Base-by-base conservation (phyloP, 768 basidiomycete genomes). In the Dioszegia hungarica region DNA sequence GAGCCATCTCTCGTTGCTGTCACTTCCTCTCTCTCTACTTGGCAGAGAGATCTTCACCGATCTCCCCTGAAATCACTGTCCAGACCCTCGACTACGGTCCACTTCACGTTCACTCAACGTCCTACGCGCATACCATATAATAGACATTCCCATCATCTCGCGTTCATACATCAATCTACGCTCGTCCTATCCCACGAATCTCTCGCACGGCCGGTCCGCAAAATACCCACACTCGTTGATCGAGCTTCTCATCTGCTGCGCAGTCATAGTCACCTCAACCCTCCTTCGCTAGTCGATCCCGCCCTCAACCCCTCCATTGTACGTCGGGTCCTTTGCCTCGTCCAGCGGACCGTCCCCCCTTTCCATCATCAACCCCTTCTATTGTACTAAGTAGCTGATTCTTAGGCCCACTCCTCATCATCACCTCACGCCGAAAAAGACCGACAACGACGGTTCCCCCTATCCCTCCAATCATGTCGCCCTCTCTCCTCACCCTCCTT, bases 401-500 rank as follows among this genome's bases (percentile, higher is more conserved):
- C 14, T 29, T 27, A 29, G 27, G n/a, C n/a, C n/a, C n/a, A n/a
- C n/a, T n/a, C 14, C 19, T 34, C 17, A 19, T 28, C 31, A 20
- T 29, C 41, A 10, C 19, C 12, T 28, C 20, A 11, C 25, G 43
- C 25, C 50, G 3, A 33, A 28, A 45, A 62, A 53, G 27, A 43
- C 31, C 60, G 29, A 25, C 39, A 27, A 45, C 60, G 39, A 54
- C 29, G 52, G 39, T 53, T 14, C 19, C 48, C 36, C 45, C 19
- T 11, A 10, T 45, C 40, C 24, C 8, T 36, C 15, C 53, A 49
- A 37, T 57, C 58, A 44, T 59, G 31, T 25, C 57, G 33, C 46
- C 59, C 15, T 43, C 56, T 1, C 61, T 68, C 54, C 56, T 61
- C 17, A 14, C 51, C 12, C 41, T 63, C 48, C 36, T 59, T 20